A percentile compares a stretch with the other conserved stretches of the same genome.
phyloP scores from a whole-genome alignment of 352 stramenopile genomes.

The Globisporangium orthogonon region DNA sequence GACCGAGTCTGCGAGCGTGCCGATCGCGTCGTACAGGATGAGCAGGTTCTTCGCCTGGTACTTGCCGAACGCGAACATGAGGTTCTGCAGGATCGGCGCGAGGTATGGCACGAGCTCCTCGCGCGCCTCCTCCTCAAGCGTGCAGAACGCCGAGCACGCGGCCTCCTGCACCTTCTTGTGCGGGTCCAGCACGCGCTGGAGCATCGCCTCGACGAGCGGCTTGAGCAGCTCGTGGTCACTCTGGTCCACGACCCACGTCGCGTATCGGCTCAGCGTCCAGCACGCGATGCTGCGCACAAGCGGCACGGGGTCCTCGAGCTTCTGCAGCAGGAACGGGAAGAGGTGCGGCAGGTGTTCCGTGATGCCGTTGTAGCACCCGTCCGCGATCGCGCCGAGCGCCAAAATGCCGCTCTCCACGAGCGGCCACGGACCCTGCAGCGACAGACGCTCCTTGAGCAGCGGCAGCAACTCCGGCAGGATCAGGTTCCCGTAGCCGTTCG shows the following conservation, averaged over 20 bases:
- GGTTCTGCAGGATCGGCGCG: conserved; percentile 86
- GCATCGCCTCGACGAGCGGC: conserved; percentile 81
- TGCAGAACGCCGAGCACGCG: conserved; percentile 92
- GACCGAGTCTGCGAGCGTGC: conserved; percentile 93
- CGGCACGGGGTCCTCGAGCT: conserved; percentile 84
- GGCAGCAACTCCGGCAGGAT: conserved; percentile 92
- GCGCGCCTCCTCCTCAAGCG: conserved; percentile 90
- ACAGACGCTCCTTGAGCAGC: conserved; percentile 87
- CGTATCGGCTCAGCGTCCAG: conserved; percentile 93
- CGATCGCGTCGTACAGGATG: conserved; percentile 95
- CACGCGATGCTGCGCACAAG: conserved; percentile 93
- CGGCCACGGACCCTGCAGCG: conserved; percentile 88
- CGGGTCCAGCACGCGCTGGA: conserved; percentile 84
- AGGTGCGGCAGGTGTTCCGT: conserved; percentile 88
- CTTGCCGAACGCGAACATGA: conserved; percentile 91
- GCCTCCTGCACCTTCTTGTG: conserved; percentile 96
- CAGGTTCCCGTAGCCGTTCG: conserved; percentile 90
- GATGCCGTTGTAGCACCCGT: conserved; percentile 92
- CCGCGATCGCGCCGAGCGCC: conserved; percentile 92
- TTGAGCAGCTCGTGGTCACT: conserved; percentile 79
- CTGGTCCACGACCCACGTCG: conserved; percentile 90
- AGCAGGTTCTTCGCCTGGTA: conserved; percentile 94
- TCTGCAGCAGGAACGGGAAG: conserved; percentile 93
- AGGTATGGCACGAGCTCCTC: conserved; percentile 93
- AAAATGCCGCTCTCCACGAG: conserved; percentile 94